Evolutionary conservation across 2,329 filamentous ascomycete species (phyloP), one percentile per base, ranked within the genome.

Genomic region (Xenosphaeropsis pyriputrescens): DNA sequence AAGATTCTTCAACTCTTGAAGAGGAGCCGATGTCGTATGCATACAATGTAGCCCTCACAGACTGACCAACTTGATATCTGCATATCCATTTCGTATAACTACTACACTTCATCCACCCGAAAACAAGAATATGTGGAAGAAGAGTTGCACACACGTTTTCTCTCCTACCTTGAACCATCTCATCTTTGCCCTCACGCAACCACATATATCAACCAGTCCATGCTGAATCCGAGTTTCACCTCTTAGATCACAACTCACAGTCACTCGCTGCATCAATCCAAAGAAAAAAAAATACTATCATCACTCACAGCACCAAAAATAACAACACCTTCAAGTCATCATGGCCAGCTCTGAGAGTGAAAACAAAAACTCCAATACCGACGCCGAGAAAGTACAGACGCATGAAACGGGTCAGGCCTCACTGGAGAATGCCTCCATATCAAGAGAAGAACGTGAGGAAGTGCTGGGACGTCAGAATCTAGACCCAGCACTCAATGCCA

Each of bases 401-500:
- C 42, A 30, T 18, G 40, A 41, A 5, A 37, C 34, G 30, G 36
- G 42, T n/a, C 4, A 17, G 9, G 34, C 19, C 15, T 32, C 35
- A 16, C 13, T 33, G 9, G 34, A 48, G n/a, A 17, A 18, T 12
- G 13, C 38, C 32, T 45, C 42, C 15, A 26, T 41, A 29, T n/a
- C n/a, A n/a, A n/a, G n/a, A n/a, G 40, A 17, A 16, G 32, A 39
- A 14, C 45, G 45, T 2, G 39, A 39, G 17, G 75, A 80, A 46
- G 56, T 80, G 17, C 61, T 80, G 12, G 63, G 61, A 4, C 56
- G 64, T 38, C 69, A 79, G 53, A 64, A 71, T 47, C 57, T 71
- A 18, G 75, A 81, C 49, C 70, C 72, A 4, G 73, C 68, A 1
- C 57, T 81, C 33, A 71, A 72, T 47, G 67, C 67, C 31, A 81